Evolutionary conservation across 192 early-diverging fungal species (phyloP).

Genomic region (Rhizophagus prolifer): DNA sequence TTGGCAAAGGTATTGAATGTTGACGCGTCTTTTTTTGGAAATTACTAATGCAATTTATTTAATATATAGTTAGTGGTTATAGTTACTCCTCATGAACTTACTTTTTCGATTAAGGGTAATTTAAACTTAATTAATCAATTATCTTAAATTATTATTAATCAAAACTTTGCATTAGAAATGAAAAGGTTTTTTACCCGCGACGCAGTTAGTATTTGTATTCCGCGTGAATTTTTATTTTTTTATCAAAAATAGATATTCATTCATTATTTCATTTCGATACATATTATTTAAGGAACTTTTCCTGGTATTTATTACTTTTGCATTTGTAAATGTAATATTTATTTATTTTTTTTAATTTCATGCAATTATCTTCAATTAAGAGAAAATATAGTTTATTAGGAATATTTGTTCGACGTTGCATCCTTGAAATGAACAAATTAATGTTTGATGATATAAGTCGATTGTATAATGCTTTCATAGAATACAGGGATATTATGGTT

Average conservation of each 20-base stretch:
- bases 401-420: slow-evolving; percentile 23
- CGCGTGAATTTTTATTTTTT: not conserved
- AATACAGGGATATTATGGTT: slow-evolving; percentile 2
- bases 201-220: not conserved
- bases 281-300: not conserved
- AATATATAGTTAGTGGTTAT: not conserved
- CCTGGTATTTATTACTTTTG: not conserved
- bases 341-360: not conserved
- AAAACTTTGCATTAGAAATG: not conserved
- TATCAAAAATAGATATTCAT: not conserved
- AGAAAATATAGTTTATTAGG: slow-evolving; percentile 22
- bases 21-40: not conserved
- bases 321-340: not conserved
- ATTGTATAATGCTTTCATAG: slow-evolving; percentile 14
- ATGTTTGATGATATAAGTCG: slow-evolving; percentile 13
- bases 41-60: not conserved
- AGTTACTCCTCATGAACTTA: not conserved
- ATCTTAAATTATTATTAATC: not conserved
- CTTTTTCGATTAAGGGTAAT: not conserved
- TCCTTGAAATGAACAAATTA: slow-evolving; percentile 14
- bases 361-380: not conserved
- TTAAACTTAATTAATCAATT: not conserved
- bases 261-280: too few species aligned
- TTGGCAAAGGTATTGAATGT: not conserved
- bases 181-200: not conserved